Evolutionary conservation across 1,139 yeast species (phyloP), one percentile per base, ranked within the genome.

Genomic region (Meyerozyma smithsonii): DNA sequence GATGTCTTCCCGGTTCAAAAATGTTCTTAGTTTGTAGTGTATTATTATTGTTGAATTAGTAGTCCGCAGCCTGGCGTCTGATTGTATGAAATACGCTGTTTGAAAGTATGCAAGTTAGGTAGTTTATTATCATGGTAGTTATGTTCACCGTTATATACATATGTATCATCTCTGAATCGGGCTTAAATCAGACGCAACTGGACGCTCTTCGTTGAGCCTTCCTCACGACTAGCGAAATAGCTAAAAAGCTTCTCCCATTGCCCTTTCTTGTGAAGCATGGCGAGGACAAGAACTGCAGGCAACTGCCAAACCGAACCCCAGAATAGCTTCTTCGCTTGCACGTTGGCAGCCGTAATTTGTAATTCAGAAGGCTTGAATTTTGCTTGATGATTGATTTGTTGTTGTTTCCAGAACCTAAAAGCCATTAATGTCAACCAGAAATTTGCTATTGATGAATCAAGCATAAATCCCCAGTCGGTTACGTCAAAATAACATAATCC

Each of bases 281-380:
- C 97, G 44, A 94, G 69, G 19, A 89, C 82, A 41, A 94, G 66
- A 8, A 94, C 83, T 0, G 87, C 92, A 1, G 99, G 98, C 39
- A 94, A 66, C 52, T 94, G 97, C 79, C 94, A 81, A 2, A 94
- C 96, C 19, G 96, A 85, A 33, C 95, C 88, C 95, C 96, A 87
- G 61, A 92, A 92, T 36, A 92, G 72, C 56, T 84, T 84, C 45
- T 88, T 80, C 1, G 97, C 96, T 57, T 78, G 82, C 1, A 68
- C 51, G 46, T 75, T 79, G 1, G 95, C 87, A 42, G 71, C 43
- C 14, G 71, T 69, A 37, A 81, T 42, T 45, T 12, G 39, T 38
- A 3, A 39, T 30, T 5, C 45, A 11, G 34, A 41, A 28, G 67
- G 61, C 57, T 40, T 48, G 28, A 47, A 54, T 10, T 52, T 59